These are phyloP conservation scores for Eimeria necatrix DNA, from an alignment of 169 alveolate species.

Conservation along the genomic window DNA sequence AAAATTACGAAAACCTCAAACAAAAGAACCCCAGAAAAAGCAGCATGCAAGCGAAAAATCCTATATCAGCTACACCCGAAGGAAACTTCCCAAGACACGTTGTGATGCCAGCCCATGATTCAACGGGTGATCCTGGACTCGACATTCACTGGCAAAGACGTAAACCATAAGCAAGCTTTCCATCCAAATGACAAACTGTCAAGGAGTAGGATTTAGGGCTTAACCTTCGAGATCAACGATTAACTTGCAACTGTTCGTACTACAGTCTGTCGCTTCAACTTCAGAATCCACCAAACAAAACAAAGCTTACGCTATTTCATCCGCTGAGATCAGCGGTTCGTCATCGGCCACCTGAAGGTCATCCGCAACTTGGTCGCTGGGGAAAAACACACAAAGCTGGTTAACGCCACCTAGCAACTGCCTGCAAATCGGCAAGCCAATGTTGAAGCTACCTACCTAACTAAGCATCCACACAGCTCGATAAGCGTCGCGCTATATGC, in stretches of 20 bases:
- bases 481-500: not conserved
- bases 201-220: conserved; percentile 1
- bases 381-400: not conserved
- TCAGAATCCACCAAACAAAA: not conserved
- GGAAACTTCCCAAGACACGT: too few relatives aligned
- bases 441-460: not conserved
- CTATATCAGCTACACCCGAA: too few relatives aligned
- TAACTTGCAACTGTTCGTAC: too few relatives aligned
- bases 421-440: not conserved
- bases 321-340: conserved; percentile 75
- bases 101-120: too few relatives aligned
- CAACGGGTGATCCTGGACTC: too few relatives aligned
- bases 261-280: too few relatives aligned
- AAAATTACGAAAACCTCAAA: not conserved
- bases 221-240: not conserved
- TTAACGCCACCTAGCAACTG: not conserved
- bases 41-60: too few relatives aligned
- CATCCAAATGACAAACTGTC: too few relatives aligned
- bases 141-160: too few relatives aligned
- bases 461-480: not conserved
- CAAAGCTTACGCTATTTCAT: conserved; percentile 67
- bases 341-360: conserved; percentile 70
- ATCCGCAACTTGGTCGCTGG: conserved; percentile 78
- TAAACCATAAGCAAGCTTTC: too few relatives aligned
- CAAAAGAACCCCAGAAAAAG: not conserved